phyloP scores from a whole-genome alignment of 2,329 filamentous ascomycete species.

The Cryphonectria japonica region DNA sequence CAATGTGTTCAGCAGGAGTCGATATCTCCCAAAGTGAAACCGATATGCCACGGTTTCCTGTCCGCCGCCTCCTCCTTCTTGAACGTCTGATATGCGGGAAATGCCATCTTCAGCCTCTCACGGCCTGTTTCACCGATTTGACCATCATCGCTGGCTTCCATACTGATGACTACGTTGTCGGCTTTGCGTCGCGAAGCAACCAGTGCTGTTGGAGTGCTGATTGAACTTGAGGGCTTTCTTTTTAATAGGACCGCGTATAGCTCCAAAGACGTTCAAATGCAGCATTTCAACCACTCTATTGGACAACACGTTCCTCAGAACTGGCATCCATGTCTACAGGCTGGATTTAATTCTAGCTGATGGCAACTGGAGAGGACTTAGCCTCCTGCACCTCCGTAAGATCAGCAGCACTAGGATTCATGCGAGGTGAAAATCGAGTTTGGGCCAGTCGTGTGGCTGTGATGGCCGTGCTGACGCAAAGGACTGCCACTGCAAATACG shows the following conservation, averaged over 20 bases:
- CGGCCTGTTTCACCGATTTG: background rate
- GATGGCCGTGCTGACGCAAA: background rate
- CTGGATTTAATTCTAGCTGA: background rate
- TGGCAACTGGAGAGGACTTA: background rate
- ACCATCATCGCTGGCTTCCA: background rate
- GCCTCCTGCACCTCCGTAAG: background rate
- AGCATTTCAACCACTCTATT: background rate
- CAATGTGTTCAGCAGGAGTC: conserved; percentile 65
- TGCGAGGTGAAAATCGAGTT: background rate
- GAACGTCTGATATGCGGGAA: background rate
- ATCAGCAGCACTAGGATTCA: background rate
- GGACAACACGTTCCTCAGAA: background rate
- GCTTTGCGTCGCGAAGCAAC: background rate
- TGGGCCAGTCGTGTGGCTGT: background rate
- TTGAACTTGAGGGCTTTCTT: background rate
- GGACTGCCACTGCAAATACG: background rate
- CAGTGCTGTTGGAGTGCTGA: background rate
- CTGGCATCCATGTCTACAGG: background rate
- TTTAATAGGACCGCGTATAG: background rate
- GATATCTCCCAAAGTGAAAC: conserved; percentile 50
- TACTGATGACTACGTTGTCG: background rate
- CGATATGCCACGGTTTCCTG: background rate
- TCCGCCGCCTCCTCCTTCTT: background rate
- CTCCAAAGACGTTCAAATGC: background rate
- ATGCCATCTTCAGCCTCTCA: background rate